Evolutionary conservation across 805 yeast genomes (phyloP).

Genomic region (Kazachstania martiniae): DNA sequence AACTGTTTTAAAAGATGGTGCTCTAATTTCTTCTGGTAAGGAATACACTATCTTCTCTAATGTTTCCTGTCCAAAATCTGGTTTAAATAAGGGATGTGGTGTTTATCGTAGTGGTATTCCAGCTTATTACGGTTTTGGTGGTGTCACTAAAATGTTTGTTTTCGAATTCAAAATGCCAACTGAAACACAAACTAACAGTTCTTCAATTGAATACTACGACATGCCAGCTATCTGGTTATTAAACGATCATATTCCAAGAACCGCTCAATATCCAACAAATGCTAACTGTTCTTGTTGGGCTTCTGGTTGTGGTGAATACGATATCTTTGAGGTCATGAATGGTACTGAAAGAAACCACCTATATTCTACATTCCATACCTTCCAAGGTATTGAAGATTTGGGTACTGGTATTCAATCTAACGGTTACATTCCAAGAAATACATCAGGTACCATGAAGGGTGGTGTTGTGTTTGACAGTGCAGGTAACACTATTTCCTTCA

Average conservation of each 20-base stretch:
- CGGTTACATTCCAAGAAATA: slow-evolving; percentile 49
- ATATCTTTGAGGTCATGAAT: slow-evolving; percentile 66
- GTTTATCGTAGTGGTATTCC: slow-evolving; percentile 66
- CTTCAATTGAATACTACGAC: slow-evolving; percentile 33
- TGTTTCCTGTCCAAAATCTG: slow-evolving; percentile 43
- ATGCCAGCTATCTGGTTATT: slow-evolving; percentile 73
- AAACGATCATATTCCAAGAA: slow-evolving; percentile 64
- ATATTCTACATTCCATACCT: slow-evolving; percentile 63
- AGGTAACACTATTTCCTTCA: slow-evolving; percentile 52
- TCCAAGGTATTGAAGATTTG: slow-evolving; percentile 51
- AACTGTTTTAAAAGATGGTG: slow-evolving; percentile 39
- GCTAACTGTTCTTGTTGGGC: slow-evolving; percentile 66
- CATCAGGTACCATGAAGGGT: slow-evolving; percentile 44
- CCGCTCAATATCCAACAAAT: slow-evolving; percentile 53
- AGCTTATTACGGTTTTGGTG: slow-evolving; percentile 62
- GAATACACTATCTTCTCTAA: slow-evolving; percentile 54
- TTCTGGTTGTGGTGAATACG: slow-evolving; percentile 72
- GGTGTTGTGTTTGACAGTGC: slow-evolving; percentile 59
- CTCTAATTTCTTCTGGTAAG: slow-evolving; percentile 42
- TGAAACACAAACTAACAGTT: slow-evolving; percentile 33
- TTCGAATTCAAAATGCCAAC: slow-evolving; percentile 61
- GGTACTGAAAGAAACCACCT: slow-evolving; percentile 43
- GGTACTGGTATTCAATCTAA: slow-evolving; percentile 45
- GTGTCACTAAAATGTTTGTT: slow-evolving; percentile 57
- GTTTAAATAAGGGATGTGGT: slow-evolving; percentile 56